These are phyloP conservation scores for Trichoderma sp. DNA, from an alignment of 2,329 filamentous ascomycete species.

Conservation along the genomic window DNA sequence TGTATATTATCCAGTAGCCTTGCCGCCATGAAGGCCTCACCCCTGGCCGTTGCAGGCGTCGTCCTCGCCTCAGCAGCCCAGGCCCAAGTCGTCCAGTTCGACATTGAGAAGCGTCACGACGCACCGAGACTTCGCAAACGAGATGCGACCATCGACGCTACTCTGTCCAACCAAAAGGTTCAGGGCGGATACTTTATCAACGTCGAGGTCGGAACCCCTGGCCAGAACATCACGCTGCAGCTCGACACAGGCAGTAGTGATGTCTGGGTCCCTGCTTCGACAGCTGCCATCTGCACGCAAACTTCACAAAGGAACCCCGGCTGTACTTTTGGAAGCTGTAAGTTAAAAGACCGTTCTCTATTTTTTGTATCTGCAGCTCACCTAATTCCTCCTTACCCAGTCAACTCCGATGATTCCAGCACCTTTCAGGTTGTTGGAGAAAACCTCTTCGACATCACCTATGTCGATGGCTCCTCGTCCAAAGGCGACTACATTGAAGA, in stretches of 20 bases:
- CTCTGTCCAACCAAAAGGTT: conserved; percentile 44
- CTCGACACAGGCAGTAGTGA: conserved; percentile 66
- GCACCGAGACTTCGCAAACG: conserved; percentile 36
- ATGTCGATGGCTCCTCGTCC: conserved; percentile 59
- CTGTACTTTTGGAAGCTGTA: conserved; percentile 49
- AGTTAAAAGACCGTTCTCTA: conserved; percentile 24
- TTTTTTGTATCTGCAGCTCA: background rate
- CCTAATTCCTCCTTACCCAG: conserved; percentile 34
- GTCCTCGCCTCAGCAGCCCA: conserved; percentile 22
- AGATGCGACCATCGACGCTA: conserved; percentile 40
- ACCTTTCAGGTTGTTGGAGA: conserved; percentile 45
- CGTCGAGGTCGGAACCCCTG: conserved; percentile 56
- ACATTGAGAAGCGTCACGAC: conserved; percentile 42
- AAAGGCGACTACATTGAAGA: conserved; percentile 60
- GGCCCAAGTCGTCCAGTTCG: conserved; percentile 46
- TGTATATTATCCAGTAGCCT: background rate
- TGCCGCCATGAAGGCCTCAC: conserved; percentile 16
- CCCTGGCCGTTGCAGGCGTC: conserved; percentile 14
- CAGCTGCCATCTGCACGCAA: conserved; percentile 40
- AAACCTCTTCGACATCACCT: conserved; percentile 55
- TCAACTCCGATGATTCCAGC: conserved; percentile 44
- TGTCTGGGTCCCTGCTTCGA: conserved; percentile 54
- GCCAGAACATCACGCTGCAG: conserved; percentile 56
- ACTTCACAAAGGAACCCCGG: conserved; percentile 27
- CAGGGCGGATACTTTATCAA: conserved; percentile 56